Evolutionary conservation across 495 filamentous ascomycete genomes (phyloP).

Genomic region (Neurospora sp.): DNA sequence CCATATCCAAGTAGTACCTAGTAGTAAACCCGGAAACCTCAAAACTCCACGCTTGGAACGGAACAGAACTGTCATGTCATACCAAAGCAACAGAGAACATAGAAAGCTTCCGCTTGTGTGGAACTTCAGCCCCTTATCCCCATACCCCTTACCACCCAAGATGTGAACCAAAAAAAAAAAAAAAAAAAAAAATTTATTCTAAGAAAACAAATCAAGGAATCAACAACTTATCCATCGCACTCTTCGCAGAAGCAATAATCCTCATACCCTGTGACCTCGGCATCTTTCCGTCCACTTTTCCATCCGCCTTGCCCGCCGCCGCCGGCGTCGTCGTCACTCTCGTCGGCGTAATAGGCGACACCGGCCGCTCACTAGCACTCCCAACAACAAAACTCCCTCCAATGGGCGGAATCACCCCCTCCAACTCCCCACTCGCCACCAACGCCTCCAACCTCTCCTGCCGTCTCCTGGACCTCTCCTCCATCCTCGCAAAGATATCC

Average conservation of each 20-base stretch:
- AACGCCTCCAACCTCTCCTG: slow-evolving; percentile 31
- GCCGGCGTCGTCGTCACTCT: background rate
- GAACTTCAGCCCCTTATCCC: background rate
- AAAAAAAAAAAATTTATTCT: background rate
- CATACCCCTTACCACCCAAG: background rate
- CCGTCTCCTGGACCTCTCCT: slow-evolving; percentile 31
- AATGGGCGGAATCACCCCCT: background rate
- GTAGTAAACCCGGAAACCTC: background rate
- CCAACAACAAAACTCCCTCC: background rate
- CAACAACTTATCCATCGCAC: slow-evolving; percentile 33
- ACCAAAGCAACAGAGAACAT: background rate
- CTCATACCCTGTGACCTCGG: slow-evolving; percentile 30
- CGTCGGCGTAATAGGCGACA: background rate
- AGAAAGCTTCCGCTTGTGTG: background rate
- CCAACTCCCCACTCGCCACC: slow-evolving; percentile 15
- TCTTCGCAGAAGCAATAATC: slow-evolving; percentile 40
- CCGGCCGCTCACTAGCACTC: background rate
- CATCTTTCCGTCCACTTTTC: background rate
- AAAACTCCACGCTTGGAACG: background rate
- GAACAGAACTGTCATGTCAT: background rate
- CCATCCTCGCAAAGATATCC: slow-evolving; percentile 40
- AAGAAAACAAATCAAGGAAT: slow-evolving; percentile 27
- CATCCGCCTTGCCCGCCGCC: background rate
- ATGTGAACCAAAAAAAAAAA: background rate
- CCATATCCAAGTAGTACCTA: background rate